phyloP scores from a whole-genome alignment of 2,329 filamentous ascomycete genomes.

The Cladophialophora carrionii region DNA sequence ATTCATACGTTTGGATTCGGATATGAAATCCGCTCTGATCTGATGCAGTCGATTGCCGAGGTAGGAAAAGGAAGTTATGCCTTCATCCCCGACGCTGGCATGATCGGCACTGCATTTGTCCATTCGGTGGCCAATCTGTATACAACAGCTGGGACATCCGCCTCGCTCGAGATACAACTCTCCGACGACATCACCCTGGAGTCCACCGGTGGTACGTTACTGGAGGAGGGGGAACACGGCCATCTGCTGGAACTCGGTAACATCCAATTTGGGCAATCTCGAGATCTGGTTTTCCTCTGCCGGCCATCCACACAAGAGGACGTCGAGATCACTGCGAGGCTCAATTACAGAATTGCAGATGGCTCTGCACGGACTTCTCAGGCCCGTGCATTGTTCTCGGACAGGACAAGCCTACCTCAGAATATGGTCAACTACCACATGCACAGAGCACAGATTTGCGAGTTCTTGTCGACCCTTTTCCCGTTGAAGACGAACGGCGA shows the following conservation, averaged over 20 bases:
- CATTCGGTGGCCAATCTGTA: slow-evolving; percentile 66
- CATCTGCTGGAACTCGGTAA: slow-evolving; percentile 47
- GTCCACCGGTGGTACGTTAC: slow-evolving; percentile 1
- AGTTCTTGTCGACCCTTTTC: slow-evolving; percentile 55
- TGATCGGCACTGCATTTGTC: slow-evolving; percentile 65
- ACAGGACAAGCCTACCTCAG: slow-evolving; percentile 17
- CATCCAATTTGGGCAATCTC: slow-evolving; percentile 64
- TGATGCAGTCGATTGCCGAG: slow-evolving; percentile 65
- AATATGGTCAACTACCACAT: slow-evolving; percentile 54
- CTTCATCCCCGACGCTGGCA: slow-evolving; percentile 65
- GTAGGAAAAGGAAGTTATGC: slow-evolving; percentile 61
- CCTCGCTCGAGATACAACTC: slow-evolving; percentile 47
- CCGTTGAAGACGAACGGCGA: slow-evolving; percentile 47
- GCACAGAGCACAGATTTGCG: slow-evolving; percentile 56
- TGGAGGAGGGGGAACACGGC: neutral
- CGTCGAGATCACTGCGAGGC: slow-evolving; percentile 39
- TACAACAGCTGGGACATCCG: slow-evolving; percentile 59
- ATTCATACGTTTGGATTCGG: slow-evolving; percentile 61
- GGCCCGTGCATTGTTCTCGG: slow-evolving; percentile 5
- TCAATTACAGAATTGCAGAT: slow-evolving; percentile 35
- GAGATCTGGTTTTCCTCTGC: slow-evolving; percentile 56
- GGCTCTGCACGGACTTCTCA: slow-evolving; percentile 10
- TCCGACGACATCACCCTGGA: slow-evolving; percentile 4
- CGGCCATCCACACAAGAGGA: slow-evolving; percentile 27
- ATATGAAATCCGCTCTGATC: slow-evolving; percentile 54